Evolutionary conservation across 805 yeast species (phyloP), one percentile per base, ranked within the genome.

Genomic region (Kazachstania martiniae): DNA sequence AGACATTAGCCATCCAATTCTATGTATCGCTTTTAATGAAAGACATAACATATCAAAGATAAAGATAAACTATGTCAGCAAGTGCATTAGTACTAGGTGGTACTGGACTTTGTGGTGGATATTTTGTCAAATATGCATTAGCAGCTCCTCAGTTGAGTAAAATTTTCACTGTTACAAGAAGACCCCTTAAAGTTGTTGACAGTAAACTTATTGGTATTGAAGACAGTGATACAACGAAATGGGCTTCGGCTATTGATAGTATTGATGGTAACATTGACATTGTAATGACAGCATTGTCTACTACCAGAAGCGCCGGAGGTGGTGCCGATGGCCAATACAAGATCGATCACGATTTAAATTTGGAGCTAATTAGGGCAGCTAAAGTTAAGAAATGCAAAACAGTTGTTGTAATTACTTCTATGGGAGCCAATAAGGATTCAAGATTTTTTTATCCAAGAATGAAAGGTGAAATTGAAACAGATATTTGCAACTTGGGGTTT

Each of bases 261-360:
- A 22, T 32, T 3, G 32, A 33, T 13, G 39, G 25, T 4, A 45
- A 42, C 3, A 47, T 64, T 8, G 63, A 68, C 18, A 59, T 62
- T 4, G 61, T 77, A 34, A 70, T 80, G 41, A 71, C 83, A 2
- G 74, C 77, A 0, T 68, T 86, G 41, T 94, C 87, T 6, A 80
- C 94, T 5, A 83, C 93, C 1, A 66, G 70, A 32, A n/a, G n/a
- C n/a, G 77, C 69, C 2, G 94, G 85, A 4, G 94, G 94, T 13
- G 66, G 80, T 1, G 59, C 74, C 12, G 82, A 70, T 16, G 68
- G 72, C 17, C 91, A 82, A 57, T 65, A 68, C 42, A 64, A 66
- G 44, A 74, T 86, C 43, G 95, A 86, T 48, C 71, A 76, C 43
- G 94, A 81, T 35, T 61, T 78, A 44, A 84, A 83, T 48, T 51